These are phyloP conservation scores for Turritis glabra DNA, from an alignment of 345 rosid species.

Conservation along the genomic window DNA sequence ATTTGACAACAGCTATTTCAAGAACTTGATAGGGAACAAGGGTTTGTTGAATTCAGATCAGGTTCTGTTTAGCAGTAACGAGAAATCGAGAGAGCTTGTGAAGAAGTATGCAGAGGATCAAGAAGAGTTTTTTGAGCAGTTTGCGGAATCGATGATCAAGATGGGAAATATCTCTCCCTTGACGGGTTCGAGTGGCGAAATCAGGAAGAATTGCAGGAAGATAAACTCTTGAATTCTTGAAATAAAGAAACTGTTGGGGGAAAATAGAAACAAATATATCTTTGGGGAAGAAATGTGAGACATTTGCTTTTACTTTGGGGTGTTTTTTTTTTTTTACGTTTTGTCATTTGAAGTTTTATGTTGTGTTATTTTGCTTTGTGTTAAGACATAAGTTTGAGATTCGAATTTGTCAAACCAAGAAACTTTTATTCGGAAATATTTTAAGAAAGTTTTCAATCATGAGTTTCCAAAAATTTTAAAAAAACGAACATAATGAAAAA, in stretches of 20 bases:
- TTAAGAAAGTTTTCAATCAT: no score
- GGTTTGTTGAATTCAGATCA: slow-evolving; percentile 86
- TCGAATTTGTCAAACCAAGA: background rate
- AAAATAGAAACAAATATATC: background rate
- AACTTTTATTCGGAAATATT: no score
- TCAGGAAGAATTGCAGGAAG: slow-evolving; percentile 78
- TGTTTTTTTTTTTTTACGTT: background rate
- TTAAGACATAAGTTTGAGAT: background rate
- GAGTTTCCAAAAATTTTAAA: no score
- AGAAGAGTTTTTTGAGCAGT: slow-evolving; percentile 69
- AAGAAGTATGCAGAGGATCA: slow-evolving; percentile 68
- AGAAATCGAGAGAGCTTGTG: slow-evolving; percentile 63
- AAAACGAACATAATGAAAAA: no score
- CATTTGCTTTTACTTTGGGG: slow-evolving; percentile 1
- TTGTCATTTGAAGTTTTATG: slow-evolving; percentile 12
- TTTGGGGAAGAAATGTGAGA: slow-evolving; percentile 5
- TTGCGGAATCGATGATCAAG: slow-evolving; percentile 81
- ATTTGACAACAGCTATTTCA: slow-evolving; percentile 89
- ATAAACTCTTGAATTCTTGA: slow-evolving; percentile 46
- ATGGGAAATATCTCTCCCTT: slow-evolving; percentile 90
- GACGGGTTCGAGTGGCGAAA: slow-evolving; percentile 79
- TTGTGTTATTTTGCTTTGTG: slow-evolving; percentile 9
- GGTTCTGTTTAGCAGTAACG: slow-evolving; percentile 59
- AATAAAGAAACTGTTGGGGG: background rate
- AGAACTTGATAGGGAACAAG: slow-evolving; percentile 62